Evolutionary conservation across 306 rosid genomes (phyloP).

Genomic region (Cucurbita pepo): DNA sequence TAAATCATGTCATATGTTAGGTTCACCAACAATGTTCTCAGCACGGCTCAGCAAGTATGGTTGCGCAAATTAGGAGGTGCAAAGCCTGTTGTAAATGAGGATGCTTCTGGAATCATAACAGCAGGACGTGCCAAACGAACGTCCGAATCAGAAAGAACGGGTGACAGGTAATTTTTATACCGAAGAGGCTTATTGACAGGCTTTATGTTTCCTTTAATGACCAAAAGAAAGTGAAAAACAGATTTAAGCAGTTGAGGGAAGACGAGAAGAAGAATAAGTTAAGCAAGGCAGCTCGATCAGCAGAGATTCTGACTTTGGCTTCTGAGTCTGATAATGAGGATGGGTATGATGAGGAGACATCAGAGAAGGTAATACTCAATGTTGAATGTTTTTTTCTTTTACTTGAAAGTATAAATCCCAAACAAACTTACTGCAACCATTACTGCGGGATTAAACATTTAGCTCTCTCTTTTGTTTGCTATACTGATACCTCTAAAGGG

Average conservation of each 20-base stretch:
- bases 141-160: conserved; percentile 36
- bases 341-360: conserved; percentile 33
- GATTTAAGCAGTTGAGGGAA: conserved; percentile 61
- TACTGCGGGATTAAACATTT: neutral
- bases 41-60: conserved; percentile 99
- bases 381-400: neutral
- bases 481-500: no score
- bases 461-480: neutral
- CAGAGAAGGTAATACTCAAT: conserved; percentile 38
- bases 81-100: conserved; percentile 57
- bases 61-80: conserved; percentile 93
- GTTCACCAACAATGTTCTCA: conserved; percentile 85
- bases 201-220: conserved; percentile 5
- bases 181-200: neutral
- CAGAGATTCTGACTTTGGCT: conserved; percentile 43
- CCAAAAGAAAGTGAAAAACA: conserved; percentile 16
- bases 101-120: conserved; percentile 81
- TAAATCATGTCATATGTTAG: conserved; percentile 19
- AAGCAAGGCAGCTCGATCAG: conserved; percentile 43
- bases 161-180: conserved; percentile 52
- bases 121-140: conserved; percentile 95
- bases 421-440: neutral
- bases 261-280: conserved; percentile 38
- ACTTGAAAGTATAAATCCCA: neutral
- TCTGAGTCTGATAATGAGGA: conserved; percentile 40